A percentile compares a stretch with the other conserved stretches of the same genome.
phyloP scores from a whole-genome alignment of 257 asterid genomes.

The Fraxinus quadrangulata region DNA sequence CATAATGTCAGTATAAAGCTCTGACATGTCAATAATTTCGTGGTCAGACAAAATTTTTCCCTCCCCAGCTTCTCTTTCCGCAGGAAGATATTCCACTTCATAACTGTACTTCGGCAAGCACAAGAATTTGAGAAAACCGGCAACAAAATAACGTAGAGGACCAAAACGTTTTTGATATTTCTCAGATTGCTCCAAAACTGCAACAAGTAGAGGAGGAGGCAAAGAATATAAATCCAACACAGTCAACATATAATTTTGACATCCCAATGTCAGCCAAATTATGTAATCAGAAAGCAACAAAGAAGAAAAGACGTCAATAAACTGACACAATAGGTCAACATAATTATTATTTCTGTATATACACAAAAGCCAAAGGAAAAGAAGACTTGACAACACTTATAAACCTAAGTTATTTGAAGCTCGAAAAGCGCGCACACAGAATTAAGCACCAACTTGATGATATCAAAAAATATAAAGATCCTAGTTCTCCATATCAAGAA shows the following conservation, averaged over 20 bases:
- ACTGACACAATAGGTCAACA: background rate
- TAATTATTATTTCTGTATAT: background rate
- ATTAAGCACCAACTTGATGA: background rate
- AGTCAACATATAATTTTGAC: background rate
- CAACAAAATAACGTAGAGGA: constrained; percentile 92
- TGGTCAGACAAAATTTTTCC: constrained; percentile 51
- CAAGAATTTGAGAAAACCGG: constrained; percentile 87
- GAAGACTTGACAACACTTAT: background rate
- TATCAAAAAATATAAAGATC: background rate
- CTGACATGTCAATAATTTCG: constrained; percentile 77
- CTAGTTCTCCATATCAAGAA: background rate
- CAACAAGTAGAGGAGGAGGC: constrained; percentile 23
- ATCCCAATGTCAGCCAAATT: constrained; percentile 12
- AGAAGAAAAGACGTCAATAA: background rate
- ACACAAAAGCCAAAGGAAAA: background rate
- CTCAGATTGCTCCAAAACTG: constrained; percentile 96
- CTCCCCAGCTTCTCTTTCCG: constrained; percentile 51
- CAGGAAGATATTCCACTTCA: constrained; percentile 91
- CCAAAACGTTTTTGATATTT: constrained; percentile 91
- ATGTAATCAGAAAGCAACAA: constrained; percentile 11
- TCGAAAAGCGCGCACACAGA: background rate
- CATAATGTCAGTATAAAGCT: constrained; percentile 88
- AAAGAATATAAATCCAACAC: constrained; percentile 16
- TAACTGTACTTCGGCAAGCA: constrained; percentile 93
- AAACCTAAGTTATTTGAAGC: background rate